Evolutionary conservation across 768 basidiomycete genomes (phyloP).

Genomic region (Suillus hirtellus): DNA sequence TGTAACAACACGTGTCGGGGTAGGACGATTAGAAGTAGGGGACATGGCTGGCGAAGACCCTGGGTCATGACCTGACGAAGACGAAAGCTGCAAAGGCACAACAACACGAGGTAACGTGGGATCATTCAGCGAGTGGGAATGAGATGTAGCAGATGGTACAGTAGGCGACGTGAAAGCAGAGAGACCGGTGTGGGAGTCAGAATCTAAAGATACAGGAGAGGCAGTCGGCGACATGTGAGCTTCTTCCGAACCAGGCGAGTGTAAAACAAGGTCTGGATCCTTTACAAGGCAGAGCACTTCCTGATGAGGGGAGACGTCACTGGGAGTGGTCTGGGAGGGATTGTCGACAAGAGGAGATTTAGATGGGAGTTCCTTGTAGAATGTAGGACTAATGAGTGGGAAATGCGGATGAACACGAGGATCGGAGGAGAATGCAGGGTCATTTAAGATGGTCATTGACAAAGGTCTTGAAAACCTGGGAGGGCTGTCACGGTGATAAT

Average conservation of each 20-base stretch:
- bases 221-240: neutral
- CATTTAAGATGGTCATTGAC: constrained; percentile 40
- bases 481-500: neutral
- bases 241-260: constrained; percentile 3
- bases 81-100: neutral
- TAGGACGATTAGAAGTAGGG: constrained; percentile 4
- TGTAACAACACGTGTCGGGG: neutral
- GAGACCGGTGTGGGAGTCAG: constrained; percentile 9
- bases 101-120: constrained; percentile 3
- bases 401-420: constrained; percentile 50
- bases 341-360: constrained; percentile 22
- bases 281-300: neutral
- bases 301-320: constrained; percentile 3
- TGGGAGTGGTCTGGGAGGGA: constrained; percentile 3
- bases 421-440: constrained; percentile 62
- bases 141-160: constrained; percentile 17
- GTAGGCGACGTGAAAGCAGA: constrained; percentile 17
- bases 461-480: constrained; percentile 19
- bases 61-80: neutral
- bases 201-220: constrained; percentile 15
- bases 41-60: neutral
- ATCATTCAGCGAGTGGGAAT: constrained; percentile 7
- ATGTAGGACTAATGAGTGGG: constrained; percentile 19
- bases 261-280: neutral
- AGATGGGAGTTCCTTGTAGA: constrained; percentile 27